Conservation (phyloP, 1,284 basidiomycete genomes). For the Sanghuangporus baumii region DNA sequence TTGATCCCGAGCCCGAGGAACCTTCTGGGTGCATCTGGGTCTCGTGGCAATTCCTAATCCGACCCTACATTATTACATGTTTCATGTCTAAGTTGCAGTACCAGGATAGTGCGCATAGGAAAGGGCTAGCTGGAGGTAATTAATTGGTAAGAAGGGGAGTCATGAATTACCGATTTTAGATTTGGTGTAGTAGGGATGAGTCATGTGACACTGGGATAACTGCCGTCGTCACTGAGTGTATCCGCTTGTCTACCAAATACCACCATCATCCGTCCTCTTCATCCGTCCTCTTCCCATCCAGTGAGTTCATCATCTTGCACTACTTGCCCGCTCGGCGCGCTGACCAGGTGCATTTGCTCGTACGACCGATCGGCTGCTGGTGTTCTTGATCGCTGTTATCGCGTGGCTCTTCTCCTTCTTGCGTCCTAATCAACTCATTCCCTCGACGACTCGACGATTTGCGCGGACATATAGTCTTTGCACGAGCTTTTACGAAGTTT, state of each 20-base stretch:
- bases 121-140: no score
- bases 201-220: conserved; percentile 4
- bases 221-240: neutral
- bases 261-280: conserved; percentile 11
- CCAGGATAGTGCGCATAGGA: no score
- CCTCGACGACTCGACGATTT: neutral
- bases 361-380: neutral
- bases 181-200: neutral
- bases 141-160: no score
- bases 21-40: no score
- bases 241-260: conserved; percentile 6
- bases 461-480: neutral
- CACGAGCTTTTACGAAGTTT: conserved; percentile 26
- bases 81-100: no score
- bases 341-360: neutral
- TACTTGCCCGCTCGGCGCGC: neutral
- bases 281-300: neutral
- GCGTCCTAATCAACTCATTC: neutral
- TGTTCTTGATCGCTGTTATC: conserved; percentile 8
- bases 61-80: no score
- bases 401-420: neutral
- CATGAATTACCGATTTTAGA: neutral
- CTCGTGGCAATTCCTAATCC: no score
- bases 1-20: no score
- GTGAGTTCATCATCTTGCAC: conserved; percentile 8